Conservation (phyloP, 768 basidiomycete genomes). For the Exsudoporus frostii region DNA sequence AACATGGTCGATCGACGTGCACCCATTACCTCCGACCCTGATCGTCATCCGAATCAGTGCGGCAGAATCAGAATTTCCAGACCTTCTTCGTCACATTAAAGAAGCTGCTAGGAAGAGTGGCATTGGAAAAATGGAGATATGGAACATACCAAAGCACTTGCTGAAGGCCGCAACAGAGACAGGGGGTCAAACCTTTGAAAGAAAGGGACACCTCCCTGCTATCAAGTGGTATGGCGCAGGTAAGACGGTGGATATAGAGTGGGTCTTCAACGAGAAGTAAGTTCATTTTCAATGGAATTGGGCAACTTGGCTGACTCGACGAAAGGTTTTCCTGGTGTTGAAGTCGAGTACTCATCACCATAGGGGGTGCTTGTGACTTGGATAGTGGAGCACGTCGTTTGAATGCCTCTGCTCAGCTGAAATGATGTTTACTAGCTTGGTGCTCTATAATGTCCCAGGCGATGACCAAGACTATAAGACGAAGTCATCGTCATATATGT, state of each 20-base stretch:
- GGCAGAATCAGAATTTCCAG: constrained; percentile 29
- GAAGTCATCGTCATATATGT: no score
- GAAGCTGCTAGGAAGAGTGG: constrained; percentile 34
- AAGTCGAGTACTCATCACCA: neutral
- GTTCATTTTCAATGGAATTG: constrained; percentile 1
- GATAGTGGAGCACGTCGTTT: neutral
- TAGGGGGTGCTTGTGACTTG: neutral
- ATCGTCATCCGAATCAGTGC: constrained; percentile 44
- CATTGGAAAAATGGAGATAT: constrained; percentile 43
- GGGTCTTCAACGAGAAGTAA: constrained; percentile 51
- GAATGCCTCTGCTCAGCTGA: neutral
- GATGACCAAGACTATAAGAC: no score
- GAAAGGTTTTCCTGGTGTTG: constrained; percentile 43
- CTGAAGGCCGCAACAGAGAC: constrained; percentile 22
- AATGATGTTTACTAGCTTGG: neutral
- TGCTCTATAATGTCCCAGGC: no score
- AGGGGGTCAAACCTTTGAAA: constrained; percentile 32
- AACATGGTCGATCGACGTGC: constrained; percentile 44
- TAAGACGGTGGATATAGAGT: constrained; percentile 33
- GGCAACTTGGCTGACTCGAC: neutral
- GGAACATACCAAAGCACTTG: constrained; percentile 42
- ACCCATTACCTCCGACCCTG: constrained; percentile 32
- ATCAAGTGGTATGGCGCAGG: constrained; percentile 51
- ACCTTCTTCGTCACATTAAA: constrained; percentile 35
- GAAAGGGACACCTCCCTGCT: constrained; percentile 40